These are phyloP conservation scores for Camelina laxa DNA, from an alignment of 345 rosid genomes.

Conservation along the genomic window DNA sequence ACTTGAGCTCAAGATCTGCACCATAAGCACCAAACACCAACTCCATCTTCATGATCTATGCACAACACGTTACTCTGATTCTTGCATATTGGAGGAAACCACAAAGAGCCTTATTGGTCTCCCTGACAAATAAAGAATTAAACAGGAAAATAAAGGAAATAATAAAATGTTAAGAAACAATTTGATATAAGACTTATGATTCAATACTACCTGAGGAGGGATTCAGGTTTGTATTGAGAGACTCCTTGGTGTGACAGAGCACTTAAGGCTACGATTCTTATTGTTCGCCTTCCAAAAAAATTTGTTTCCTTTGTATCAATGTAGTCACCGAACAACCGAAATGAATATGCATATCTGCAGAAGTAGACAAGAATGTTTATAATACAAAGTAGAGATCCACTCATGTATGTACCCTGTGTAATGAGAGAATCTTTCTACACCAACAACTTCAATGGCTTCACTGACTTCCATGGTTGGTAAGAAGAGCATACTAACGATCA, in stretches of 20 bases:
- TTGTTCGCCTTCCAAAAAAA: constrained; percentile 61
- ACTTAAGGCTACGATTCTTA: constrained; percentile 74
- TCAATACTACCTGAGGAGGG: constrained; percentile 57
- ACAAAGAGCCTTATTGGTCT: constrained; percentile 78
- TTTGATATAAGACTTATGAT: background rate
- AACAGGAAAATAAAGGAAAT: background rate
- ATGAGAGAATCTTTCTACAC: constrained; percentile 79
- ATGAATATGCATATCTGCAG: constrained; percentile 84
- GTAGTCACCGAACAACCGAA: constrained; percentile 73
- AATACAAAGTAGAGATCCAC: background rate
- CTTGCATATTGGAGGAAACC: constrained; percentile 69
- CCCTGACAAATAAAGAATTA: constrained; percentile 48
- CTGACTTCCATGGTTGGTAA: constrained; percentile 80
- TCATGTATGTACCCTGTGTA: constrained; percentile 68
- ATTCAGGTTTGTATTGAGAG: constrained; percentile 56
- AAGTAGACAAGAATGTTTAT: no score
- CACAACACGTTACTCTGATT: constrained; percentile 28
- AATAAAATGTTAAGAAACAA: background rate
- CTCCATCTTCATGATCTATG: constrained; percentile 47
- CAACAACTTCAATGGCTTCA: constrained; percentile 82
- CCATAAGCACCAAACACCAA: constrained; percentile 85
- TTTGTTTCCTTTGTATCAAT: constrained; percentile 61
- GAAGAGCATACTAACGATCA: constrained; percentile 91
- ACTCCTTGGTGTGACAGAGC: constrained; percentile 65
- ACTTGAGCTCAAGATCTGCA: constrained; percentile 84